Conservation (phyloP, 495 filamentous ascomycete species). For the Jackrogersella multiformis region DNA sequence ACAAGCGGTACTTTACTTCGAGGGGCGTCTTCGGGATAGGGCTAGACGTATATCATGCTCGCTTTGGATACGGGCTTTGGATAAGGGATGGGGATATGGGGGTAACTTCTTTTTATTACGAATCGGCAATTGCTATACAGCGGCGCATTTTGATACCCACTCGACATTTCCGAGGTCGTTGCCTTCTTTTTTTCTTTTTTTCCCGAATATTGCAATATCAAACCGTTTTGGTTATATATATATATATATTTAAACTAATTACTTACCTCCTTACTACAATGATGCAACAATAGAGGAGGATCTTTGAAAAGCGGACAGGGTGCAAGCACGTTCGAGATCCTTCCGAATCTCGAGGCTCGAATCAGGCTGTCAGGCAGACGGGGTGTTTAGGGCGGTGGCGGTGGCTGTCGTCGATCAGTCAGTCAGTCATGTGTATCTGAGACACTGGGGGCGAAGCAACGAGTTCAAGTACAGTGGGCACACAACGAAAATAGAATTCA, state of each 20-base stretch:
- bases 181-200: conserved; percentile 8
- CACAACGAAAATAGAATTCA: conserved; percentile 6
- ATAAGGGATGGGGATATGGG: conserved; percentile 18
- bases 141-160: conserved; percentile 43
- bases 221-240: conserved; percentile 11
- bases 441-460: conserved; percentile 16
- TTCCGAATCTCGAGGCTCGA: conserved; percentile 4
- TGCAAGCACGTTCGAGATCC: neutral
- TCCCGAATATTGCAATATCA: conserved; percentile 3
- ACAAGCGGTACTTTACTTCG: conserved; percentile 13
- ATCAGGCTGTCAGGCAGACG: neutral
- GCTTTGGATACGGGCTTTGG: conserved; percentile 19
- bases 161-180: conserved; percentile 12
- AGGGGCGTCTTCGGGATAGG: conserved; percentile 32
- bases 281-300: conserved; percentile 11
- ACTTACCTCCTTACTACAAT: neutral
- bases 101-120: conserved; percentile 36
- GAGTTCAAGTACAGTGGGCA: neutral
- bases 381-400: conserved; percentile 4
- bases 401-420: conserved; percentile 10
- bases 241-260: conserved; percentile 18
- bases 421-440: conserved; percentile 8
- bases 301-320: neutral
- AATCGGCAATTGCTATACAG: conserved; percentile 26
- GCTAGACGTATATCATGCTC: conserved; percentile 9